These are phyloP conservation scores for Fusarium floridanum DNA, from an alignment of 2,329 filamentous ascomycete genomes.

Conservation along the genomic window DNA sequence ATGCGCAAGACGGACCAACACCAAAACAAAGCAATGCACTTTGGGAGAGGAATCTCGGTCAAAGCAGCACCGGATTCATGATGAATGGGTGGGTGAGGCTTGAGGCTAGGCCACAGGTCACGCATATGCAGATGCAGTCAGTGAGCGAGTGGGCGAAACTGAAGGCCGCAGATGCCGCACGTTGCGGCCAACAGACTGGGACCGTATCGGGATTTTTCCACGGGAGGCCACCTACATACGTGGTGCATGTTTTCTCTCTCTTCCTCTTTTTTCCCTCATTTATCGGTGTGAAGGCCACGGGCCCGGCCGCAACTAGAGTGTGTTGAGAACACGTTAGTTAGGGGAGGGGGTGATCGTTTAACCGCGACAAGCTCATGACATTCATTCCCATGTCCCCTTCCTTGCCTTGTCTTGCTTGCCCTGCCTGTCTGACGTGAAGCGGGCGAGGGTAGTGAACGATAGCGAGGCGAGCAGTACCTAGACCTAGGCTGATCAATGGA, in stretches of 20 bases:
- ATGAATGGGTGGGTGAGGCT: conserved; percentile 6
- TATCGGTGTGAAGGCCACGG: conserved; percentile 5
- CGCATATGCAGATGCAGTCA: conserved; percentile 20
- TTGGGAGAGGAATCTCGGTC: background rate
- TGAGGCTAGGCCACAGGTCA: conserved; percentile 22
- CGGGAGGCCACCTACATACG: conserved; percentile 13
- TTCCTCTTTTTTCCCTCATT: conserved; percentile 1
- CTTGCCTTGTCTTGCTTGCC: background rate
- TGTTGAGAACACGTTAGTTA: conserved; percentile 17
- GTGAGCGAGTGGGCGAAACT: conserved; percentile 5
- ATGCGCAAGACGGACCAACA: conserved; percentile 15
- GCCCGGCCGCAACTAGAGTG: conserved; percentile 32
- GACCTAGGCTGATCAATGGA: background rate
- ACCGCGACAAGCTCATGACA: conserved; percentile 5
- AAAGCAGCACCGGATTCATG: background rate
- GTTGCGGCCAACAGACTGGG: conserved; percentile 43
- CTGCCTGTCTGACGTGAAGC: background rate
- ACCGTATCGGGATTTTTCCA: conserved; percentile 29
- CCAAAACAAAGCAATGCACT: conserved; percentile 27
- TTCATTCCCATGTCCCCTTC: background rate
- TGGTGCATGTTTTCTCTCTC: background rate
- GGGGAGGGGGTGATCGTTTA: conserved; percentile 9
- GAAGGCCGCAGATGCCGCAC: conserved; percentile 31
- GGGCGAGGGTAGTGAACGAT: background rate
- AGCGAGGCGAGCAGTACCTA: background rate